phyloP scores from a whole-genome alignment of 805 yeast genomes.

The Schwanniomyces occidentalis region DNA sequence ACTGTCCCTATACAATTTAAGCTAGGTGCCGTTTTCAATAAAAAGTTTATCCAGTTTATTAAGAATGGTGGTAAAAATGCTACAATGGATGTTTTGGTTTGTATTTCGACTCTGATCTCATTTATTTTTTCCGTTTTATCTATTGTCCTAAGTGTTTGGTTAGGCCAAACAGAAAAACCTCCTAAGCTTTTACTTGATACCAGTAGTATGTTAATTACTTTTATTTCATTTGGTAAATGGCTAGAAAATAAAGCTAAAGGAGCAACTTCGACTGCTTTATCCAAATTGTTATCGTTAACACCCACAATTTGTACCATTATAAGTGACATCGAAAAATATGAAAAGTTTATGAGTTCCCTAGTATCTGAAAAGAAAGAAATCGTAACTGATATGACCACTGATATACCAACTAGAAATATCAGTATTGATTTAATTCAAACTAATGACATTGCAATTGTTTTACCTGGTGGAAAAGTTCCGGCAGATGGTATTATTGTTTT shows the following conservation, averaged over 20 bases:
- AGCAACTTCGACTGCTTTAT: constrained; percentile 84
- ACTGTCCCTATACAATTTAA: constrained; percentile 62
- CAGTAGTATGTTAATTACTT: constrained; percentile 76
- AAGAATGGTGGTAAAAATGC: constrained; percentile 58
- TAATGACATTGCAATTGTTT: constrained; percentile 71
- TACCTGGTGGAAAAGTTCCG: constrained; percentile 87
- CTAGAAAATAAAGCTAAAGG: constrained; percentile 92
- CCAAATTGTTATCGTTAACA: constrained; percentile 74
- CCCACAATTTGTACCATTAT: constrained; percentile 76
- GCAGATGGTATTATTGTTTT: constrained; percentile 82
- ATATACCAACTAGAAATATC: constrained; percentile 48
- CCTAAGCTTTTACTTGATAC: constrained; percentile 86
- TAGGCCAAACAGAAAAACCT: constrained; percentile 39
- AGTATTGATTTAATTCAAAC: constrained; percentile 75
- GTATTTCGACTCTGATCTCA: constrained; percentile 78
- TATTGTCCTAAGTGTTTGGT: constrained; percentile 49
- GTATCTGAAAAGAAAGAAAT: constrained; percentile 7
- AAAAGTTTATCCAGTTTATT: constrained; percentile 63
- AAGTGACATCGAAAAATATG: constrained; percentile 35
- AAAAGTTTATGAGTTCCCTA: constrained; percentile 14
- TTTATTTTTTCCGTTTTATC: constrained; percentile 71
- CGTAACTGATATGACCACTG: constrained; percentile 9
- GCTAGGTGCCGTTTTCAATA: constrained; percentile 68
- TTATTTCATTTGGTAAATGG: constrained; percentile 88
- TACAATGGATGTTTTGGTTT: constrained; percentile 91